phyloP scores from a whole-genome alignment of 2,329 filamentous ascomycete genomes.

The Alternaria rosae region DNA sequence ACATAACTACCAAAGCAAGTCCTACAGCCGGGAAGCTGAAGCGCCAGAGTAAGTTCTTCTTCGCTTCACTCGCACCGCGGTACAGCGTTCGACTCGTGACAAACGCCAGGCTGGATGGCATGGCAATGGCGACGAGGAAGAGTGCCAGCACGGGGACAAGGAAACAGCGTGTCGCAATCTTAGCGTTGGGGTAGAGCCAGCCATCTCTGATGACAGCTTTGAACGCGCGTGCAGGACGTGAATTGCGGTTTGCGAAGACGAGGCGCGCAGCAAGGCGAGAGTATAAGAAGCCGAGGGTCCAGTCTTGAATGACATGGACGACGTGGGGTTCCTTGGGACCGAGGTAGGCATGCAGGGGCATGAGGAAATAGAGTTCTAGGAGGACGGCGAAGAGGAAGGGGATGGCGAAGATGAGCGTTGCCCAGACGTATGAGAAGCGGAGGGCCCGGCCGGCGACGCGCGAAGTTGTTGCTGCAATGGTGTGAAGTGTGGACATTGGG shows the following conservation, averaged over 20 bases:
- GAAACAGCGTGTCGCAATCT: constrained; percentile 83
- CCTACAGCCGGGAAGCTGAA: constrained; percentile 76
- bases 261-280: constrained; percentile 79
- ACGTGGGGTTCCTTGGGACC: constrained; percentile 65
- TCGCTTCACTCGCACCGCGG: constrained; percentile 53
- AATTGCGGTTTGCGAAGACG: constrained; percentile 71
- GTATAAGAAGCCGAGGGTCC: constrained; percentile 92
- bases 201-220: constrained; percentile 73
- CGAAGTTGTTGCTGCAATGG: constrained; percentile 34
- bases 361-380: constrained; percentile 85
- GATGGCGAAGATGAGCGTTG: constrained; percentile 77
- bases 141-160: constrained; percentile 75
- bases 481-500: constrained; percentile 41
- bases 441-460: constrained; percentile 48
- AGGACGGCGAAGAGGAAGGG: constrained; percentile 81
- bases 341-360: constrained; percentile 82
- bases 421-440: constrained; percentile 77
- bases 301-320: constrained; percentile 88
- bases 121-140: constrained; percentile 67
- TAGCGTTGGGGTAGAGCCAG: constrained; percentile 79
- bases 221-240: constrained; percentile 76
- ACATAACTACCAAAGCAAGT: constrained; percentile 55
- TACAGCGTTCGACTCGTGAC: constrained; percentile 55
- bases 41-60: constrained; percentile 64
- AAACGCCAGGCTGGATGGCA: constrained; percentile 69